Evolutionary conservation across 345 rosid genomes (phyloP).

Genomic region (Turnera subulata): DNA sequence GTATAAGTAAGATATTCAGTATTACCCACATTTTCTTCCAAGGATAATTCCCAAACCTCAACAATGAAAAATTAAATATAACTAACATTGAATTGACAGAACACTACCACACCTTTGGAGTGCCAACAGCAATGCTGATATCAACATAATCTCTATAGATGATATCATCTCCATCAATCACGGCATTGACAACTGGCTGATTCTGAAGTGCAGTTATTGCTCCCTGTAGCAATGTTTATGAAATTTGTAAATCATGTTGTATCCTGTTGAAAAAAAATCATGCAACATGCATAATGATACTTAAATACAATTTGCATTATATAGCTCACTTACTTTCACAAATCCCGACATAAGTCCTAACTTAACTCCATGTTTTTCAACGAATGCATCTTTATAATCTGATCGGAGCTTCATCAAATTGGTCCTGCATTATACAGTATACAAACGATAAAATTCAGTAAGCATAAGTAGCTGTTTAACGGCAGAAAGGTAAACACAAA

Average conservation of each 20-base stretch:
- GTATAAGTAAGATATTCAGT: no score
- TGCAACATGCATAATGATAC: not conserved
- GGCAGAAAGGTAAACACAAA: no score
- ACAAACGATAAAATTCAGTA: no score
- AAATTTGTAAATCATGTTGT: not conserved
- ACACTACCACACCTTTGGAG: slow-evolving; percentile 49
- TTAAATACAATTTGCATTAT: not conserved
- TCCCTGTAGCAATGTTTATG: slow-evolving; percentile 48
- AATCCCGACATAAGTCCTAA: slow-evolving; percentile 94
- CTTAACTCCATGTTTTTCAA: slow-evolving; percentile 90
- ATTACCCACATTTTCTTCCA: no score
- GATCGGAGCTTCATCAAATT: slow-evolving; percentile 94
- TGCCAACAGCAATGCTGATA: slow-evolving; percentile 84
- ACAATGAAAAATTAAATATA: no score
- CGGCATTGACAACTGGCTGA: slow-evolving; percentile 92
- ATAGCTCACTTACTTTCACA: slow-evolving; percentile 48
- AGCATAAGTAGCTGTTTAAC: no score
- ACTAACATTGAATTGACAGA: not conserved
- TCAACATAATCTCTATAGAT: slow-evolving; percentile 85
- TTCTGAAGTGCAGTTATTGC: slow-evolving; percentile 82
- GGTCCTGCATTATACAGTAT: slow-evolving; percentile 47
- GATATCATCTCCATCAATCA: slow-evolving; percentile 91
- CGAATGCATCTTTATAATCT: slow-evolving; percentile 86
- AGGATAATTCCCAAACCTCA: no score
- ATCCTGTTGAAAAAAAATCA: not conserved